phyloP scores from a whole-genome alignment of 148 eudicot species.

The Rhododendron ferrugineum region DNA sequence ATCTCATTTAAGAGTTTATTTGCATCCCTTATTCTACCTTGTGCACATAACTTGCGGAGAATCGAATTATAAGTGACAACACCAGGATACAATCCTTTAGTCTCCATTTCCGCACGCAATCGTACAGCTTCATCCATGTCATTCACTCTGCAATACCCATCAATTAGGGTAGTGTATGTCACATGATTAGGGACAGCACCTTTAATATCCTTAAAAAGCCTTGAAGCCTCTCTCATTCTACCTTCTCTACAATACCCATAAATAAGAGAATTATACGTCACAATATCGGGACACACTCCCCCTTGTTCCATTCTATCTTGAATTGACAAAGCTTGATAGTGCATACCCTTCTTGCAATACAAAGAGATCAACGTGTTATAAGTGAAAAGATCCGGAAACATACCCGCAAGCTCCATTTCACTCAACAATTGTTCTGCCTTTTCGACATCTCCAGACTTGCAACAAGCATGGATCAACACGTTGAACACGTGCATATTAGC shows the following conservation, averaged over 20 bases:
- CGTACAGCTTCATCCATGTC: conserved; percentile 55
- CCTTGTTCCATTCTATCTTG: conserved; percentile 75
- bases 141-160: conserved; percentile 78
- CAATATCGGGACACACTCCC: conserved; percentile 64
- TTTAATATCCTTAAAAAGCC: conserved; percentile 67
- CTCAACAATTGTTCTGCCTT: conserved; percentile 61
- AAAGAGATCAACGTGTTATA: conserved; percentile 78
- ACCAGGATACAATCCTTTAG: conserved; percentile 54
- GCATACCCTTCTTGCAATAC: conserved; percentile 76
- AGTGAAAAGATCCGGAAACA: conserved; percentile 71
- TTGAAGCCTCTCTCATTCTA: conserved; percentile 79
- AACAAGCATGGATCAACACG: conserved; percentile 84
- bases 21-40: conserved; percentile 76
- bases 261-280: conserved; percentile 75
- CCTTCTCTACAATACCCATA: conserved; percentile 78
- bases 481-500: conserved; percentile 74
- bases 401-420: conserved; percentile 64
- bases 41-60: conserved; percentile 69
- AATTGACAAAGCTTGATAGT: conserved; percentile 75
- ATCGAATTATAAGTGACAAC: conserved; percentile 77
- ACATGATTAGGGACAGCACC: conserved; percentile 59
- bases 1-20: conserved; percentile 73
- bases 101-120: conserved; percentile 55
- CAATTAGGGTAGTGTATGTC: conserved; percentile 82
- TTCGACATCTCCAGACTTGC: conserved; percentile 67